Evolutionary conservation across 139 green algal genomes (phyloP), one percentile per base, ranked within the genome.

Genomic region (Axilococcus clingmanii): DNA sequence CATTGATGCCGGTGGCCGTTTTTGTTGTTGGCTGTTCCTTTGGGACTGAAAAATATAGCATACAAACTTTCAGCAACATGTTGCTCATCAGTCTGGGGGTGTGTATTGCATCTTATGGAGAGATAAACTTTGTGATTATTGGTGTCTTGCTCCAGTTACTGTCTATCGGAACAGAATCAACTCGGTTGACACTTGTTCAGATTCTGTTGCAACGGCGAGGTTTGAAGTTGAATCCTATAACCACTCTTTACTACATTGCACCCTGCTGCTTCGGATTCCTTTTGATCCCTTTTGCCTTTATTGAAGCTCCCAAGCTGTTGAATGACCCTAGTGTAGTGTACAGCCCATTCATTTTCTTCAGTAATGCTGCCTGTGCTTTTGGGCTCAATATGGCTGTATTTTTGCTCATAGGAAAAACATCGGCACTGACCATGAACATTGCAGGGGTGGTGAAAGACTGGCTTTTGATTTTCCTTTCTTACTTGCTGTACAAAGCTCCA

Each of bases 301-400:
- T 87, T 4, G 79, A 88, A 64, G 23, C 65, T 44, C 64, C 57
- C 5, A 55, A 52, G 0, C 65, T 89, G 11, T 22, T 79, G n/a
- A 73, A 64, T 23, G 76, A 85, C 60, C 51, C 59, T 24, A 56
- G 42, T n/a, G 56, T 84, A 12, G 41, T 49, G 8, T 4, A 78
- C 24, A 59, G 66, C 37, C 37, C 60, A 6, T 74, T 29, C 50
- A 41, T 40, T 32, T 62, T 97, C 40, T 42, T 93, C 19, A 60
- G 73, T 37, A 97, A 97, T 63, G 88, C 84, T 0, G 22, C 75
- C 22, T 75, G 75, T 1, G 90, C 90, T 12, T 94, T 97, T 65
- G 69, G 64, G 1, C 77, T 96, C 4, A 96, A 96, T 75, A 83
- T 94, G 65, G 62, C 79, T 0, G 77, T 93, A 1, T 94, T 93